Evolutionary conservation across 768 basidiomycete species (phyloP), one percentile per base, ranked within the genome.

Genomic region (Leccinum rimulosum): DNA sequence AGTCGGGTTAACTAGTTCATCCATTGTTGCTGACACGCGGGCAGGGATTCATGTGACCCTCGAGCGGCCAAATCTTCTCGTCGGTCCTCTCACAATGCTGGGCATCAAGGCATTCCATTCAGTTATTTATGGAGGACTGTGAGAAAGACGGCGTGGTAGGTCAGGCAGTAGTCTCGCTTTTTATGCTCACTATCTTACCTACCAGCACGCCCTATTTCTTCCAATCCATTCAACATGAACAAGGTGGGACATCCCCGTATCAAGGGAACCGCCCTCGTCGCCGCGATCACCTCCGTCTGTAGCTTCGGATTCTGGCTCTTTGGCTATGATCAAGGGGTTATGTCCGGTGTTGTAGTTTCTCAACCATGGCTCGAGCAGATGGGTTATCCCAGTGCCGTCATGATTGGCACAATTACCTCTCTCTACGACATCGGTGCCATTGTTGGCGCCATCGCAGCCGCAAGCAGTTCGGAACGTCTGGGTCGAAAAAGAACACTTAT

Each of bases 361-460:
- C 54, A 56, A 43, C 51, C 57, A 4, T 64, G 63, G 62, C 54
- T 64, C 33, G 30, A 22, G 15, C 54, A 64, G 27, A 64, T 64
- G 63, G 63, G 57, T 7, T 38, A 63, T 36, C 63, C 61, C 10
- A 59, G 63, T 12, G 53, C 57, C 14, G 63, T 64, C 1, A 59
- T 64, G 63, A 59, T 64, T 19, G 62, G 63, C 15, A 64, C 63
- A 3, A 59, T 63, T 12, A 63, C 62, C 1, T 63, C 62, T n/a
- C 53, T 63, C 14, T 63, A 63, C 28, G 61, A 63, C 43, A 63
- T 63, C 25, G 62, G 62, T 50, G 62, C 62, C 36, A n/a, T 25
- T 9, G 10, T 63, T 12, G 62, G 62, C 15, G 61, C 62, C 15
- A 58, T 64, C 25, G 38, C 33, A 27, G 62, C 61, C n/a, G 62